phyloP scores from a whole-genome alignment of 2,329 filamentous ascomycete genomes.

The Chrysosporium queenslandicum region DNA sequence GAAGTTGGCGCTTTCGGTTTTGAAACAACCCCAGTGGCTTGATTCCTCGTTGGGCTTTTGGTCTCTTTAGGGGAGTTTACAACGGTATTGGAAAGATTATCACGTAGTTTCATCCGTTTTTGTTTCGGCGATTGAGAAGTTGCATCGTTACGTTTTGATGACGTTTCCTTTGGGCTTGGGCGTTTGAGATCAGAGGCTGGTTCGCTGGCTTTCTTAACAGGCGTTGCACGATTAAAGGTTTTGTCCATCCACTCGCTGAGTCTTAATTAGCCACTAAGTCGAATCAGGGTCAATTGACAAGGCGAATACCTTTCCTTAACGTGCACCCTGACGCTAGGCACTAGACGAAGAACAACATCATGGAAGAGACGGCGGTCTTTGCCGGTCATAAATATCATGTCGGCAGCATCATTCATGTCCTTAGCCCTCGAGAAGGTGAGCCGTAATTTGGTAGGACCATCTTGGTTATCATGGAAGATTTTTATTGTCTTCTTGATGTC shows the following conservation, averaged over 20 bases:
- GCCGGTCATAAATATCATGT: slow-evolving; percentile 11
- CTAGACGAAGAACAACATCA: neutral
- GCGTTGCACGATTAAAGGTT: neutral
- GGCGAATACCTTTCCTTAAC: slow-evolving; percentile 8
- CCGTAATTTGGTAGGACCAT: slow-evolving; percentile 24
- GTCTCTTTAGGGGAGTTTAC: neutral
- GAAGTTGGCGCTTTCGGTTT: neutral
- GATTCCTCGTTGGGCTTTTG: neutral
- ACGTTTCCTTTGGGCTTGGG: slow-evolving; percentile 20
- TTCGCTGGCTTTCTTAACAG: slow-evolving; percentile 1
- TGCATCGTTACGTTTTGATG: neutral
- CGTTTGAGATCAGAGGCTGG: slow-evolving; percentile 19
- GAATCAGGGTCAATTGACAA: neutral
- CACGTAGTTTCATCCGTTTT: slow-evolving; percentile 16
- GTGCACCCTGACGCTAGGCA: slow-evolving; percentile 2
- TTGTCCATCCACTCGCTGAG: slow-evolving; percentile 29
- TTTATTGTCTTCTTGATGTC: slow-evolving; percentile 20
- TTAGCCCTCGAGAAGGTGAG: slow-evolving; percentile 21
- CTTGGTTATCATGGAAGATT: slow-evolving; percentile 18
- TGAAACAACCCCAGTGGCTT: neutral
- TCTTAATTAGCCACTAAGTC: neutral
- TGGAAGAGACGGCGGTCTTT: slow-evolving; percentile 7
- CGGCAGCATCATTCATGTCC: neutral
- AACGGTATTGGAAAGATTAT: slow-evolving; percentile 10
- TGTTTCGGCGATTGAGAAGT: slow-evolving; percentile 2